Evolutionary conservation across 805 yeast genomes (phyloP).

Genomic region (Jamesozyma gamospora): DNA sequence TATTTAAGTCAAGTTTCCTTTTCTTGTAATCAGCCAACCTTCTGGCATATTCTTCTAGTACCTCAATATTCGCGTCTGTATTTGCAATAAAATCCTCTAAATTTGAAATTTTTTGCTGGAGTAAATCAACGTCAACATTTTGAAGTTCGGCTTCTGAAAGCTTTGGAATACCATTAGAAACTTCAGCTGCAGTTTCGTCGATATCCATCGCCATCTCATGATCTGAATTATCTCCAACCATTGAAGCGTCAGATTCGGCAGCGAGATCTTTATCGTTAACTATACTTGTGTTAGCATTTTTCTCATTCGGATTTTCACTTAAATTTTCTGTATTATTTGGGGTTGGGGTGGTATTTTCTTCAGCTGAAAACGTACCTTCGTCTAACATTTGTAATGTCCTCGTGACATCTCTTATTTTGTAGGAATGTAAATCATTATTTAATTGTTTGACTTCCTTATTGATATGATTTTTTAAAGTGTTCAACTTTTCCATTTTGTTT

Average conservation of each 20-base stretch:
- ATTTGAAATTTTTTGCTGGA: conserved; percentile 43
- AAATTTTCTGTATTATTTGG: too few species aligned
- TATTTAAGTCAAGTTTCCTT: conserved; percentile 57
- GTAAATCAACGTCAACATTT: conserved; percentile 36
- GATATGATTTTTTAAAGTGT: conserved; percentile 30
- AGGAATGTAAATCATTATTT: conserved; percentile 33
- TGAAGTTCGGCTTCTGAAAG: conserved; percentile 44
- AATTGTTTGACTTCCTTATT: conserved; percentile 33
- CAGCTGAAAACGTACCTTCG: conserved; percentile 1
- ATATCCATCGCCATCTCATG: too few species aligned
- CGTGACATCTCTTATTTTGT: conserved; percentile 46
- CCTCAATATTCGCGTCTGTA: conserved; percentile 59
- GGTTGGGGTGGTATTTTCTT: background rate
- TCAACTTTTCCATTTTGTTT: conserved; percentile 51
- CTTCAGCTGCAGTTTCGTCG: conserved; percentile 22
- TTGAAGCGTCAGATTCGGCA: background rate
- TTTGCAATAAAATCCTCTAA: conserved; percentile 47
- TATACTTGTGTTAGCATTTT: background rate
- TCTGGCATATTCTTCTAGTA: conserved; percentile 64
- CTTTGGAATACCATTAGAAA: conserved; percentile 30
- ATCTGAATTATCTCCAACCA: background rate
- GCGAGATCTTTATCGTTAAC: background rate
- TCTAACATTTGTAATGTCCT: conserved; percentile 19
- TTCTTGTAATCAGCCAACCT: conserved; percentile 54
- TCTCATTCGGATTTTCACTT: background rate